A percentile compares a stretch with the other conserved stretches of the same genome.
Conservation (phyloP, 768 basidiomycete genomes). For the Pulveroboletus sp. region DNA sequence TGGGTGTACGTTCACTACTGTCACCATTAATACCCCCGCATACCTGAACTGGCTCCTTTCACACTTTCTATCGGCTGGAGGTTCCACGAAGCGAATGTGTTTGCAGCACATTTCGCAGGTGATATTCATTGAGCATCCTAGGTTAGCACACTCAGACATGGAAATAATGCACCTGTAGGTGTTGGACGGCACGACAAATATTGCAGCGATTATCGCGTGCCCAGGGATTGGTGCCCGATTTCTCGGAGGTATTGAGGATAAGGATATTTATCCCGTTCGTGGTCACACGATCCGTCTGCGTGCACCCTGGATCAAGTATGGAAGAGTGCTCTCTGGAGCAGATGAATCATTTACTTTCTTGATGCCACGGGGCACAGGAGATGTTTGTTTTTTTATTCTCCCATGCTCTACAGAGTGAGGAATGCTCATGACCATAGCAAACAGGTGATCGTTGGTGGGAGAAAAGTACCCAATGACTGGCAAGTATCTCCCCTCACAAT, state of each 20-base stretch:
- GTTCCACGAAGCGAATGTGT: slow-evolving; percentile 50
- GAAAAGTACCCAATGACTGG: slow-evolving; percentile 59
- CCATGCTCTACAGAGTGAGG: not conserved
- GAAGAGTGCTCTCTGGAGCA: slow-evolving; percentile 27
- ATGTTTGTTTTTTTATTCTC: slow-evolving; percentile 30
- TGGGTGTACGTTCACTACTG: slow-evolving; percentile 59
- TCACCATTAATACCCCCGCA: slow-evolving; percentile 60
- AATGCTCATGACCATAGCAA: not conserved
- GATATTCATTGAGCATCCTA: not conserved
- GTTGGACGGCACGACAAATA: slow-evolving; percentile 6
- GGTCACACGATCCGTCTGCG: slow-evolving; percentile 42
- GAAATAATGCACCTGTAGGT: slow-evolving; percentile 7
- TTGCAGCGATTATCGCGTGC: slow-evolving; percentile 58
- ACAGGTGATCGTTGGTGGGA: slow-evolving; percentile 59
- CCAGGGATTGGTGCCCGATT: slow-evolving; percentile 57
- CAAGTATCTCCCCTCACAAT: slow-evolving; percentile 10
- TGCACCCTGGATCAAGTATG: slow-evolving; percentile 46
- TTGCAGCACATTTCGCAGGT: slow-evolving; percentile 70
- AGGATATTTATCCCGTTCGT: slow-evolving; percentile 42
- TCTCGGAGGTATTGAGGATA: slow-evolving; percentile 50
- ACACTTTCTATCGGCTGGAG: slow-evolving; percentile 59
- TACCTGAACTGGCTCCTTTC: slow-evolving; percentile 63
- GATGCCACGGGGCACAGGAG: slow-evolving; percentile 35
- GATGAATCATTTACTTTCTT: slow-evolving; percentile 34
- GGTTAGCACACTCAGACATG: not conserved